These are phyloP conservation scores for Plasmodium vinckei DNA, from an alignment of 169 alveolate genomes.

Conservation along the genomic window DNA sequence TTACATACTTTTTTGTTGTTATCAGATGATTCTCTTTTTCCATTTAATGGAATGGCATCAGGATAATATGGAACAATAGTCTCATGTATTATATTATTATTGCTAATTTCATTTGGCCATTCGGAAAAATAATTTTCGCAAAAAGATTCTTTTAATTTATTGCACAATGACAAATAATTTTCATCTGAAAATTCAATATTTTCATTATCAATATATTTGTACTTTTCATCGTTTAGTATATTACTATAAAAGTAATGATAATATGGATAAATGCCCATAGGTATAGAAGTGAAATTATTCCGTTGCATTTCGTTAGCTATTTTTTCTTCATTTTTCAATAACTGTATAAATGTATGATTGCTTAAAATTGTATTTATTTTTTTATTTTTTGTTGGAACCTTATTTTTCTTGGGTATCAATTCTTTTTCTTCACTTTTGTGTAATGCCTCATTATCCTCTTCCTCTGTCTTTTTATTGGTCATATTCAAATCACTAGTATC, in stretches of 20 bases:
- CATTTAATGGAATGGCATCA: neutral
- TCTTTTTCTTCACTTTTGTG: neutral
- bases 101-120: neutral
- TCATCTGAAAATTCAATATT: constrained; percentile 1
- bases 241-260: constrained; percentile 70
- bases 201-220: neutral
- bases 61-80: neutral
- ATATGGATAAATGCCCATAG: constrained; percentile 51
- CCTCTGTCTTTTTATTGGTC: constrained; percentile 9
- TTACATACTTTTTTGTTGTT: neutral
- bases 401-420: neutral
- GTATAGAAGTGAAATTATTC: constrained; percentile 23
- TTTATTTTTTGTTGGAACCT: constrained; percentile 22
- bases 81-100: neutral
- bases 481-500: neutral
- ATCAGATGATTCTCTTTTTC: neutral
- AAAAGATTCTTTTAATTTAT: constrained; percentile 21
- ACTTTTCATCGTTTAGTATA: neutral
- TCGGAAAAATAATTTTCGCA: constrained; percentile 19
- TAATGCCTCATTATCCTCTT: neutral
- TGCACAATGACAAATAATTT: constrained; percentile 22
- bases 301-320: neutral
- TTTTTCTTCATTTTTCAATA: constrained; percentile 20
- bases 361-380: constrained; percentile 42
- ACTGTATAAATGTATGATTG: constrained; percentile 20